These are phyloP conservation scores for Lenzites betulinus DNA, from an alignment of 768 basidiomycete species.

Conservation along the genomic window DNA sequence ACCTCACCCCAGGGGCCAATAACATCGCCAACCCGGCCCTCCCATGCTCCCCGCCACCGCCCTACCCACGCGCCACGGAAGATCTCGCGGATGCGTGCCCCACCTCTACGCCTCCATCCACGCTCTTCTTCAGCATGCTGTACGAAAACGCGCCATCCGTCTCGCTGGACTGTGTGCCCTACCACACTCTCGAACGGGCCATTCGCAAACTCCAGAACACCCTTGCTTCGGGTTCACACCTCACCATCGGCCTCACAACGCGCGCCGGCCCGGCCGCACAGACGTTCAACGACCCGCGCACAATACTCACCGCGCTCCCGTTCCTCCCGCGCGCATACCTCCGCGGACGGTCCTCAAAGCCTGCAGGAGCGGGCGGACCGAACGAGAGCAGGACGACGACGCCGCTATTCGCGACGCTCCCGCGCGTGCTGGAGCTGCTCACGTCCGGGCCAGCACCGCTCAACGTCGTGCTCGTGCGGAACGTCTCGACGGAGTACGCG, in stretches of 20 bases:
- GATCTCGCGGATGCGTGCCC: background rate
- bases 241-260: conserved; percentile 25
- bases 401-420: conserved; percentile 24
- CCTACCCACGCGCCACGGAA: background rate
- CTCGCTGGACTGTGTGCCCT: conserved; percentile 21
- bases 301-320: conserved; percentile 23
- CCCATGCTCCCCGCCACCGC: conserved; percentile 1
- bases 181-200: conserved; percentile 8
- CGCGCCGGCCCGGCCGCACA: conserved; percentile 8
- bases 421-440: conserved; percentile 20
- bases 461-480: conserved; percentile 24
- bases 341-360: background rate
- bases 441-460: conserved; percentile 24
- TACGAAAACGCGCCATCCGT: conserved; percentile 7
- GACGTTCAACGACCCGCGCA: conserved; percentile 3
- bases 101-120: conserved; percentile 2
- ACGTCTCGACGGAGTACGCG: conserved; percentile 27
- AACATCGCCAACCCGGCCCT: background rate
- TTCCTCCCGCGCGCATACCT: conserved; percentile 25
- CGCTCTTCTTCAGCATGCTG: conserved; percentile 16
- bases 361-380: background rate
- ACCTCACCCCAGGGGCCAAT: background rate
- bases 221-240: conserved; percentile 9
- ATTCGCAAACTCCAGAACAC: conserved; percentile 22
- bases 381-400: conserved; percentile 7